These are phyloP conservation scores for Alnus rubra DNA, from an alignment of 306 rosid genomes.

Conservation along the genomic window DNA sequence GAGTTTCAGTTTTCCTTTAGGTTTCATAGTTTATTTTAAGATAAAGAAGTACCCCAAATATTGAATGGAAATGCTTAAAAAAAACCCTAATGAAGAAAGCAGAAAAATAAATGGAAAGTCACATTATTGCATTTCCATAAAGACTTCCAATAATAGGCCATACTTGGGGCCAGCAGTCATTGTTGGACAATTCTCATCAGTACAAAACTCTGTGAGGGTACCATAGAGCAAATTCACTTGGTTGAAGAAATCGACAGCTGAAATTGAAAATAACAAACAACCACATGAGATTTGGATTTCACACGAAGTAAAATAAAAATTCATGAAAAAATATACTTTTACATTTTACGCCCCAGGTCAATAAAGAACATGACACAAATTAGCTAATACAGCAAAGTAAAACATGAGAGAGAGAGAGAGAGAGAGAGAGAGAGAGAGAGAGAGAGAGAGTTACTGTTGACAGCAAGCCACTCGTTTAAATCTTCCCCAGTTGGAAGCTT, in stretches of 20 bases:
- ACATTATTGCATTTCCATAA: slow-evolving; percentile 16
- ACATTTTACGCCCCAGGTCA: background rate
- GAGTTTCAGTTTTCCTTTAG: background rate
- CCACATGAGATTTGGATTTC: slow-evolving; percentile 27
- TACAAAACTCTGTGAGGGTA: slow-evolving; percentile 98
- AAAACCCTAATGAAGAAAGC: slow-evolving; percentile 22
- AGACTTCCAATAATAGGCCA: slow-evolving; percentile 27
- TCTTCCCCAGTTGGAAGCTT: slow-evolving; percentile 99
- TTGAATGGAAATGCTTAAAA: slow-evolving; percentile 1
- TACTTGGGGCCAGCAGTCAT: slow-evolving; percentile 99
- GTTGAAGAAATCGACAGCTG: slow-evolving; percentile 99
- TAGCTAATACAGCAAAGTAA: background rate
- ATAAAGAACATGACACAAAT: background rate
- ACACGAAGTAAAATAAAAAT: slow-evolving; percentile 6
- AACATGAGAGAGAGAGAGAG: slow-evolving; percentile 27
- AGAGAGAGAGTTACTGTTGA: slow-evolving; percentile 69
- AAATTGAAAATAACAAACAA: slow-evolving; percentile 37
- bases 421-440: slow-evolving; percentile 35
- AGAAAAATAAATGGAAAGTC: slow-evolving; percentile 16
- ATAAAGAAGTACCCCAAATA: background rate
- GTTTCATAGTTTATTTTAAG: background rate
- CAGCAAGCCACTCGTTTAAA: slow-evolving; percentile 99
- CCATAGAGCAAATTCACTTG: slow-evolving; percentile 99
- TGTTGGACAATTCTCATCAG: slow-evolving; percentile 92
- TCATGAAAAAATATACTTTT: background rate